Conservation (phyloP, 148 eudicot species). For the Chenopodium formosanum region DNA sequence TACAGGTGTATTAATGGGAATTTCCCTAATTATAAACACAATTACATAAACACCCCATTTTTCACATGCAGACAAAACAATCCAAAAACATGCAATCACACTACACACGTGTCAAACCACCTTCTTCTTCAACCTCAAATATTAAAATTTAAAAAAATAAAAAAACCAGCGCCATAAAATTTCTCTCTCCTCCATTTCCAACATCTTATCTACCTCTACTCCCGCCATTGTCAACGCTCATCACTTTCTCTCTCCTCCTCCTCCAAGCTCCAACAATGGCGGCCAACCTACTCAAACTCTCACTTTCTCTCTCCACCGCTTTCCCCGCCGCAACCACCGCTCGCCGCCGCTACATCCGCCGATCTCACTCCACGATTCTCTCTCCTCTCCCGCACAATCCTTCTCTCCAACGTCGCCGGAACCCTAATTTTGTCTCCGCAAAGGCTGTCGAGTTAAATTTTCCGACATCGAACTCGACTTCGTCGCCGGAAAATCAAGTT, state of each 20-base stretch:
- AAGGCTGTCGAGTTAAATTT: conserved; percentile 43
- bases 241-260: neutral
- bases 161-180: neutral
- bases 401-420: conserved; percentile 2
- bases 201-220: neutral
- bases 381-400: conserved; percentile 20
- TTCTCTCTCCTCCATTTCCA: neutral
- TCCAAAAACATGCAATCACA: neutral
- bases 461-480: neutral
- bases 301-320: conserved; percentile 41
- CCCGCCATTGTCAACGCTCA: conserved; percentile 4
- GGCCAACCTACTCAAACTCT: conserved; percentile 42
- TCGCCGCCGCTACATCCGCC: conserved; percentile 19
- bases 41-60: too few species aligned
- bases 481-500: neutral
- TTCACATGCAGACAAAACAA: neutral
- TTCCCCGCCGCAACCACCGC: neutral
- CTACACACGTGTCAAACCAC: conserved; percentile 13
- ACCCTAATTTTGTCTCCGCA: conserved; percentile 22
- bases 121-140: neutral
- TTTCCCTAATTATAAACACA: too few species aligned
- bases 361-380: conserved; percentile 15
- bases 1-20: too few species aligned
- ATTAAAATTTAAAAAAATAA: neutral
- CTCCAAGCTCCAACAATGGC: conserved; percentile 31